Evolutionary conservation across 179 eudicot genomes (phyloP), one percentile per base, ranked within the genome.

Genomic region (Spergularia azorica): DNA sequence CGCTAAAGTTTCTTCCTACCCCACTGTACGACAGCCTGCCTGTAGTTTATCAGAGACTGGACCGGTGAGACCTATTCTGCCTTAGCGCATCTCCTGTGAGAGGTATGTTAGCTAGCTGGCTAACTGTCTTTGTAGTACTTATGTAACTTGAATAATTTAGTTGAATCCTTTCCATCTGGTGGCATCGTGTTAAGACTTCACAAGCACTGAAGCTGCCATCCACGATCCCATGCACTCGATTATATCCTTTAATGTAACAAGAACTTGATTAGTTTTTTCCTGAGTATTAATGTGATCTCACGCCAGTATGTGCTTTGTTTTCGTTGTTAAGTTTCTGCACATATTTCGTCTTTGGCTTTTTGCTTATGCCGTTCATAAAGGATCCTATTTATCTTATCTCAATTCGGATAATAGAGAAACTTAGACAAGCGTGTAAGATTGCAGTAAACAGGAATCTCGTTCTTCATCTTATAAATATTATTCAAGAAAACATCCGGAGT

Each of bases 51-150:
- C 41, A 6, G 48, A 43, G 48, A 43, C 8, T 6, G 39, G 69
- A 55, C 73, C 3, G 9, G 9, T 36, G n/a, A n/a, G n/a, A n/a
- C n/a, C n/a, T n/a, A n/a, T n/a, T n/a, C n/a, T 26, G 32, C 50
- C 16, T 56, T 15, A 57, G 38, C 38, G 73, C 73, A 52, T 57
- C 18, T 11, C 63, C 66, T 15, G 38, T 55, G 52, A 59, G 63
- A 77, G 36, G 63, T 32, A 41, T 63, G 79, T 75, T 75, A 78
- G 82, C 79, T 82, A 78, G 72, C 75, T 66, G 59, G 80, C 79
- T 78, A 57, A 82, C 70, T 57, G 63, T 62, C 64, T 18, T 16
- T 48, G 52, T 74, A 73, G 41, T 4, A 60, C 38, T 9, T 41
- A 10, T 79, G 82, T 82, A 78, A 60, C 79, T 55, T 48, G 41